These are phyloP conservation scores for Ganoderma multipileum DNA, from an alignment of 1,284 basidiomycete species.

Conservation along the genomic window DNA sequence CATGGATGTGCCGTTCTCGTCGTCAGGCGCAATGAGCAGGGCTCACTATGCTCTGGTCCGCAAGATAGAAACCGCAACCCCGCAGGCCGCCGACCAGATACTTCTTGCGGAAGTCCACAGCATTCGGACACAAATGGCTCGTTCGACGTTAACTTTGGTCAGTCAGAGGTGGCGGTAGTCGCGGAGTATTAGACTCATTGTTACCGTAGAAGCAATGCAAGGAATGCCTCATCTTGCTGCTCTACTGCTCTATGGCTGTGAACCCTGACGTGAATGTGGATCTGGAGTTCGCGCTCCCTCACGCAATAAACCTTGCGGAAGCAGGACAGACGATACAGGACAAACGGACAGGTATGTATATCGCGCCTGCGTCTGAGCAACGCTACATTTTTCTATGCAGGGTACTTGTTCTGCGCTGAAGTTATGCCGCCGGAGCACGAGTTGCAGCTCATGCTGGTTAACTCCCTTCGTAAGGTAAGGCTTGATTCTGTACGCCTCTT, in stretches of 20 bases:
- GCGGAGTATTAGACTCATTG: conserved; percentile 18
- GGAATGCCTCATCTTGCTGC: conserved; percentile 66
- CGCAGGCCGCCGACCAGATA: conserved; percentile 62
- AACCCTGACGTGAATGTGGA: conserved; percentile 48
- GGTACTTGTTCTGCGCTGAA: conserved; percentile 77
- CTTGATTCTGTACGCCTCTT: conserved; percentile 7
- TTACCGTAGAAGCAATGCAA: conserved; percentile 58
- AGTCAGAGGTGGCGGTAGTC: background rate
- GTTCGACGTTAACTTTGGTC: conserved; percentile 57
- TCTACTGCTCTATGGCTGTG: conserved; percentile 70
- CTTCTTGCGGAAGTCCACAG: conserved; percentile 62
- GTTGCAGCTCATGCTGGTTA: conserved; percentile 81
- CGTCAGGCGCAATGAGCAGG: conserved; percentile 77
- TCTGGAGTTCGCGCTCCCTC: conserved; percentile 71
- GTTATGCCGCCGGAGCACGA: conserved; percentile 73
- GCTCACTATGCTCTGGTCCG: conserved; percentile 76
- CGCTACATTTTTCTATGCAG: conserved; percentile 44
- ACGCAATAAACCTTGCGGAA: conserved; percentile 76
- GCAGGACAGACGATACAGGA: conserved; percentile 64
- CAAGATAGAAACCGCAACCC: conserved; percentile 64
- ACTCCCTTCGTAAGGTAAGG: conserved; percentile 77
- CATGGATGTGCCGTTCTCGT: conserved; percentile 78
- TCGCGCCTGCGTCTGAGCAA: background rate
- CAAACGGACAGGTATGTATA: conserved; percentile 68
- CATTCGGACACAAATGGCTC: conserved; percentile 57